phyloP scores from a whole-genome alignment of 805 yeast species.

The Limtongia smithiae region DNA sequence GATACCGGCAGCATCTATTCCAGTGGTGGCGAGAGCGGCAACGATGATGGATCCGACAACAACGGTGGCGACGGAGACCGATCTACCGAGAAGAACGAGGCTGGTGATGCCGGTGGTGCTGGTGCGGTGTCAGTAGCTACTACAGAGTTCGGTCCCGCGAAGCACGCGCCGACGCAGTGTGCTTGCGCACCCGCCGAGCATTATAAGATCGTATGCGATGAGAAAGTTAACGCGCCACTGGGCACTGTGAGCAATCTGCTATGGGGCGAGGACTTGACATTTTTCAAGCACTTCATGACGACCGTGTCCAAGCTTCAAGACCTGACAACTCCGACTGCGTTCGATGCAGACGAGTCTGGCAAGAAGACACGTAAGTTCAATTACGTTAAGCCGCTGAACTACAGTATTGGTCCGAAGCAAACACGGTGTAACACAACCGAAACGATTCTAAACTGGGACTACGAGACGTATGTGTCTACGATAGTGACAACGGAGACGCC shows the following conservation, averaged over 20 bases:
- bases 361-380: constrained; percentile 37
- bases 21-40: constrained; percentile 37
- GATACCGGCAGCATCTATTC: too few species aligned
- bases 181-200: constrained; percentile 41
- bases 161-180: constrained; percentile 56
- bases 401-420: constrained; percentile 88
- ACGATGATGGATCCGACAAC: constrained; percentile 36
- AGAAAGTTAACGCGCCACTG: constrained; percentile 60
- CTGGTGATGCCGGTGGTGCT: constrained; percentile 6
- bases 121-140: not conserved
- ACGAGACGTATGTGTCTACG: constrained; percentile 54
- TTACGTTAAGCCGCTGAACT: constrained; percentile 72
- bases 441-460: constrained; percentile 53
- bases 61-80: constrained; percentile 35
- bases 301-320: constrained; percentile 34
- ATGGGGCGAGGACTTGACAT: constrained; percentile 58
- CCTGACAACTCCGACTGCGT: constrained; percentile 12
- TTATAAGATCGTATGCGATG: constrained; percentile 31
- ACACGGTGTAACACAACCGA: constrained; percentile 75
- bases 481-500: constrained; percentile 73
- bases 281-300: constrained; percentile 43
- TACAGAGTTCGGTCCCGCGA: constrained; percentile 58
- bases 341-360: constrained; percentile 26
- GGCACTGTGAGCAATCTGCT: constrained; percentile 68
- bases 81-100: constrained; percentile 6